phyloP scores from a whole-genome alignment of 1,139 yeast species.

The Pichia sp. region DNA sequence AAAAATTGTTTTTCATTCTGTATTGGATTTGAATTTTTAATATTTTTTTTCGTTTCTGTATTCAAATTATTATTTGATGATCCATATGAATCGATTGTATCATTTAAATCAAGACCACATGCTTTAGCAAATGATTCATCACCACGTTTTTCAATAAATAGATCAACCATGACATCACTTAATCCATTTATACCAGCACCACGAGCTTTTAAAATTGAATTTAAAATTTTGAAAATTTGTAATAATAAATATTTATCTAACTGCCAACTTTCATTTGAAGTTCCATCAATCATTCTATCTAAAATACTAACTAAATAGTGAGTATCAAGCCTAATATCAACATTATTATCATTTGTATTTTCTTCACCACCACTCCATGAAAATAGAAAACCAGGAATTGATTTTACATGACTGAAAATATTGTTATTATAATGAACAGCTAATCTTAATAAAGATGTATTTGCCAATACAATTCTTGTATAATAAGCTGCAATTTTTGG shows the following conservation, averaged over 20 bases:
- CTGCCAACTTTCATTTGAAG: slow-evolving; percentile 21
- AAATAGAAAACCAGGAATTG: slow-evolving; percentile 17
- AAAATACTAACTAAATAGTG: slow-evolving; percentile 19
- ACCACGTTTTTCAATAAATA: slow-evolving; percentile 13
- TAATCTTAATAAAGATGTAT: slow-evolving; percentile 15
- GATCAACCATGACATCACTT: slow-evolving; percentile 13
- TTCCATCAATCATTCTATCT: slow-evolving; percentile 20
- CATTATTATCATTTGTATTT: slow-evolving; percentile 6
- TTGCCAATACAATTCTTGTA: slow-evolving; percentile 13
- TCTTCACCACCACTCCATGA: slow-evolving; percentile 17
- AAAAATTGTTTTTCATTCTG: slow-evolving; percentile 1
- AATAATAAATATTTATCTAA: slow-evolving; percentile 19
- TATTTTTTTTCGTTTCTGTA: too few species aligned
- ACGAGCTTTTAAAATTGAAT: slow-evolving; percentile 21
- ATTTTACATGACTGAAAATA: slow-evolving; percentile 1
- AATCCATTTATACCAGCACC: slow-evolving; percentile 11
- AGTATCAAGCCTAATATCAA: slow-evolving; percentile 21
- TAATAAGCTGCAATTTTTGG: slow-evolving; percentile 14
- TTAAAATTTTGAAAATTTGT: slow-evolving; percentile 24
- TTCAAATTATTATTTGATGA: too few species aligned
- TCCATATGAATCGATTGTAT: not conserved
- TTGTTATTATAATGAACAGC: slow-evolving; percentile 12
- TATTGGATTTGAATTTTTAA: too few species aligned
- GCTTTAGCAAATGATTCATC: slow-evolving; percentile 10
- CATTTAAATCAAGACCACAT: slow-evolving; percentile 1